Evolutionary conservation across 495 filamentous ascomycete genomes (phyloP).

Genomic region (Acidomyces sp.): DNA sequence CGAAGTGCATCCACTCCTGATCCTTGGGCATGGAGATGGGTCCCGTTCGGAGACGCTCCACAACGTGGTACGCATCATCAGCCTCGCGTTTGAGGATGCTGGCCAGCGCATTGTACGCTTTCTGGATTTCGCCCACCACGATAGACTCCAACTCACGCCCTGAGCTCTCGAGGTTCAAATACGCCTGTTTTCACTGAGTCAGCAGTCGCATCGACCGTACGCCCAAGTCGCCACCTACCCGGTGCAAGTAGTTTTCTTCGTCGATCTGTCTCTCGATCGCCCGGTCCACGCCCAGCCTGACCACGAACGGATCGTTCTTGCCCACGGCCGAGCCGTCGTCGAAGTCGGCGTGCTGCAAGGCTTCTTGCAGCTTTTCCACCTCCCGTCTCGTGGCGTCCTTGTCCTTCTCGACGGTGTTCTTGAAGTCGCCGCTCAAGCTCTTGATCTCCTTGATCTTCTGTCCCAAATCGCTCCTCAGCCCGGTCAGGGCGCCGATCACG

Average conservation of each 20-base stretch:
- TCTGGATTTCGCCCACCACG: constrained; percentile 92
- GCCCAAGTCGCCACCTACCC: constrained; percentile 41
- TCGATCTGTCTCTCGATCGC: constrained; percentile 87
- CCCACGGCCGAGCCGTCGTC: constrained; percentile 63
- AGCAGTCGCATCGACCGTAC: not conserved
- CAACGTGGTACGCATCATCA: constrained; percentile 61
- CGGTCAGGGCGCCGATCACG: constrained; percentile 74
- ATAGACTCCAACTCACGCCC: constrained; percentile 91
- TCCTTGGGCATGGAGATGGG: constrained; percentile 85
- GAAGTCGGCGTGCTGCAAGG: constrained; percentile 59
- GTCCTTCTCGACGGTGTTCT: constrained; percentile 73
- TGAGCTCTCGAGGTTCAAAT: constrained; percentile 85
- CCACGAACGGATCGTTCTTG: constrained; percentile 81
- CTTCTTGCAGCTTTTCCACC: constrained; percentile 66
- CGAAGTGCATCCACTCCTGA: constrained; percentile 75
- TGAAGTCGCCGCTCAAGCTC: constrained; percentile 80
- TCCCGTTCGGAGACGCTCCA: constrained; percentile 70
- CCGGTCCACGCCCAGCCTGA: constrained; percentile 69
- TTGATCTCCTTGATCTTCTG: constrained; percentile 99
- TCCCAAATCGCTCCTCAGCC: constrained; percentile 71
- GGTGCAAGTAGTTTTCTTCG: constrained; percentile 92
- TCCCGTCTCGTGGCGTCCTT: constrained; percentile 56
- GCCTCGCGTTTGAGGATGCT: constrained; percentile 80
- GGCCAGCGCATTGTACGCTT: constrained; percentile 85
- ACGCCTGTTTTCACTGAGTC: constrained; percentile 56